Conservation (phyloP, 2,329 filamentous ascomycete species). For the Colletotrichum graminicola region DNA sequence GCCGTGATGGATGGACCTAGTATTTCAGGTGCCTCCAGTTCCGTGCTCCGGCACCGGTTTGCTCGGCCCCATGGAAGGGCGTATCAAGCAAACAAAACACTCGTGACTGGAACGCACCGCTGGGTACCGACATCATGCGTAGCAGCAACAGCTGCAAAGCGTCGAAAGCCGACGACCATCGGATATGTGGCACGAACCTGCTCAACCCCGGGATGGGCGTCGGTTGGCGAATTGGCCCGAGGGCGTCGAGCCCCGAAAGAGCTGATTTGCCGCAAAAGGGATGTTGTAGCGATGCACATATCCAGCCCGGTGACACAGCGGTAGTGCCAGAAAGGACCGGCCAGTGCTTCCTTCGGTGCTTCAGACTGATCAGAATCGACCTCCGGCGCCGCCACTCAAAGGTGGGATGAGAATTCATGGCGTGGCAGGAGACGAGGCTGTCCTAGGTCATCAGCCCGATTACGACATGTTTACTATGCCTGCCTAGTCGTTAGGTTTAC, state of each 20-base stretch:
- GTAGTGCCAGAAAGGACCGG: constrained; percentile 36
- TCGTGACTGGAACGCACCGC: constrained; percentile 5
- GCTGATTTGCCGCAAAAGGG: not conserved
- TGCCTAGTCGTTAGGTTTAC: not conserved
- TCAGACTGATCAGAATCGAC: constrained; percentile 22
- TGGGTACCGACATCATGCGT: not conserved
- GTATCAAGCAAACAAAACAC: constrained; percentile 21
- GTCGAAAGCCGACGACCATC: not conserved
- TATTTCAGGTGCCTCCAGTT: constrained; percentile 25
- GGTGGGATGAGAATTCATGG: constrained; percentile 10
- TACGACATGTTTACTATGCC: not conserved
- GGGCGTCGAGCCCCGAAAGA: constrained; percentile 4
- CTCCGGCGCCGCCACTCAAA: not conserved
- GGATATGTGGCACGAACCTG: constrained; percentile 26
- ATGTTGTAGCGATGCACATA: constrained; percentile 11
- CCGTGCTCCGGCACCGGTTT: constrained; percentile 26
- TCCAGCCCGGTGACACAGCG: constrained; percentile 24
- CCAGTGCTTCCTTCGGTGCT: constrained; percentile 29
- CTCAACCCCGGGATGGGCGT: constrained; percentile 2
- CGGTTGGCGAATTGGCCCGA: constrained; percentile 4
- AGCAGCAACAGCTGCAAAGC: not conserved
- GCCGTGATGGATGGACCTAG: not conserved
- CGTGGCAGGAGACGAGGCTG: not conserved
- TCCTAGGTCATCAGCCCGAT: not conserved
- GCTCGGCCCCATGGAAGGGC: constrained; percentile 17